phyloP scores from a whole-genome alignment of 148 eudicot species.

The Pharnaceum exiguum region DNA sequence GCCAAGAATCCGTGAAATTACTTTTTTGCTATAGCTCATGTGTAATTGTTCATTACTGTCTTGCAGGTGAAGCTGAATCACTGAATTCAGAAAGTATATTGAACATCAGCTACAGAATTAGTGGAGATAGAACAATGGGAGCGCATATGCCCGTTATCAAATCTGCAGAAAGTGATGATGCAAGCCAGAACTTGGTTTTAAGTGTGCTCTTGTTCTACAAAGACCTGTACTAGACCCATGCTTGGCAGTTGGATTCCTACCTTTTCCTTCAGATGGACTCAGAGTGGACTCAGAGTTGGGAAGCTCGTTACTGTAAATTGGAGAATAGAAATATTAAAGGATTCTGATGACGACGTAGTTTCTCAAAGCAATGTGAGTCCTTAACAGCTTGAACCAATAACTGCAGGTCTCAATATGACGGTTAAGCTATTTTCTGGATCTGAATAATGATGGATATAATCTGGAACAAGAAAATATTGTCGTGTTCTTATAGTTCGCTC shows the following conservation, averaged over 20 bases:
- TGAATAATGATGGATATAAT: no score
- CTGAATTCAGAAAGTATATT: conserved; percentile 51
- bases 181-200: conserved; percentile 48
- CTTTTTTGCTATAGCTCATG: no score
- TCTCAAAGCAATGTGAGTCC: conserved; percentile 49
- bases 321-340: conserved; percentile 92
- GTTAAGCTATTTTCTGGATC: no score
- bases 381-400: conserved; percentile 5
- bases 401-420: not conserved
- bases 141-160: conserved; percentile 70
- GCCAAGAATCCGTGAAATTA: not conserved
- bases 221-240: conserved; percentile 94
- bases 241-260: conserved; percentile 95
- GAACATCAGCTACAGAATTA: conserved; percentile 66
- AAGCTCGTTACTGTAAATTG: conserved; percentile 86
- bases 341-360: conserved; percentile 33
- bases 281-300: conserved; percentile 84
- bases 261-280: conserved; percentile 84
- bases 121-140: conserved; percentile 67
- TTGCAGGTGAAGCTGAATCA: conserved; percentile 52
- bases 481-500: no score
- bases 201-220: conserved; percentile 76
- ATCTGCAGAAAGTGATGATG: conserved; percentile 27
- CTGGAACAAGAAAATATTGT: no score
- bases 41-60: not conserved